These are phyloP conservation scores for Fusarium odoratissimum DNA, from an alignment of 2,329 filamentous ascomycete genomes.

Conservation along the genomic window DNA sequence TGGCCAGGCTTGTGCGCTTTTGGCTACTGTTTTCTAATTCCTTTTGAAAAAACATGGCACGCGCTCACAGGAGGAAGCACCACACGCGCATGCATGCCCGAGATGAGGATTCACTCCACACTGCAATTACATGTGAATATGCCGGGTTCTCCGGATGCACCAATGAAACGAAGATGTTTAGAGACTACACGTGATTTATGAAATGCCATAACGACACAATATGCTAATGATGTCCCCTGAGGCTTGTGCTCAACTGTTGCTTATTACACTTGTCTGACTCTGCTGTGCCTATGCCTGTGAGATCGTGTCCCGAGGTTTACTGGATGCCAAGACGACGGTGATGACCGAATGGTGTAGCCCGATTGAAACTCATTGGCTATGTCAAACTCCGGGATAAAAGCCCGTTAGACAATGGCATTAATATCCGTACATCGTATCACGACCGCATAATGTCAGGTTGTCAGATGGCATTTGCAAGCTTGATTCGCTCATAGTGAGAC, in stretches of 20 bases:
- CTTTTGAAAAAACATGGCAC: slow-evolving; percentile 20
- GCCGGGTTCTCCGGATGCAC: slow-evolving; percentile 29
- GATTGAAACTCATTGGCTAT: slow-evolving; percentile 23
- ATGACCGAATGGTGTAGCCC: slow-evolving; percentile 26
- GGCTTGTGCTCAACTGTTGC: slow-evolving; percentile 29
- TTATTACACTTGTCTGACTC: slow-evolving; percentile 23
- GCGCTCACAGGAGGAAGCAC: slow-evolving; percentile 23
- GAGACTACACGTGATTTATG: slow-evolving; percentile 38
- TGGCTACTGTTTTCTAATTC: slow-evolving; percentile 7
- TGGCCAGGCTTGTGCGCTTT: slow-evolving; percentile 24
- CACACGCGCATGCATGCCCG: slow-evolving; percentile 19
- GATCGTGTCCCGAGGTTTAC: slow-evolving; percentile 34
- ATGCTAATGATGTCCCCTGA: slow-evolving; percentile 12
- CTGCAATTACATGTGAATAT: slow-evolving; percentile 52
- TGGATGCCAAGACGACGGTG: slow-evolving; percentile 28
- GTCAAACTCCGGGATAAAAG: slow-evolving; percentile 11
- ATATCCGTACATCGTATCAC: slow-evolving; percentile 28
- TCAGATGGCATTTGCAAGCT: slow-evolving; percentile 1
- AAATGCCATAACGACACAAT: background rate
- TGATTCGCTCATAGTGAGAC: background rate
- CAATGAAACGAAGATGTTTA: slow-evolving; percentile 29
- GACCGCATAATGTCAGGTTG: background rate
- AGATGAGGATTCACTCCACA: slow-evolving; percentile 33
- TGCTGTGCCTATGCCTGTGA: slow-evolving; percentile 21
- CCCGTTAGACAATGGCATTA: slow-evolving; percentile 25